A percentile compares a stretch with the other conserved stretches of the same genome.
These are phyloP conservation scores for Dendrobium nobile DNA, from an alignment of 106 monocot genomes.

Conservation along the genomic window DNA sequence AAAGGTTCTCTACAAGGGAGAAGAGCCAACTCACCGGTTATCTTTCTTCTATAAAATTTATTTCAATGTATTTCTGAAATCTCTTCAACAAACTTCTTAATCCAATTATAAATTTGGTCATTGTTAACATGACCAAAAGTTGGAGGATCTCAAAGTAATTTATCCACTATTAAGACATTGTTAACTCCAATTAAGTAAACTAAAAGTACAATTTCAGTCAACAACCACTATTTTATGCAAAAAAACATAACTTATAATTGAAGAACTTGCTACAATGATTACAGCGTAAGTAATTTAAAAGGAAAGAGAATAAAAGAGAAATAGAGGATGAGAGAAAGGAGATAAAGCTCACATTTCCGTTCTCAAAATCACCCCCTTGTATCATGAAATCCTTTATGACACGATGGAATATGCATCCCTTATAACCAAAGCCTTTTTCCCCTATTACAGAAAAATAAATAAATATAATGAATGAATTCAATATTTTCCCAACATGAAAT, in stretches of 20 bases:
- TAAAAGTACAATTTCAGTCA: not conserved
- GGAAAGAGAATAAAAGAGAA: not conserved
- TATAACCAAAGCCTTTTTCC: constrained; percentile 93
- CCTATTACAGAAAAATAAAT: constrained; percentile 25
- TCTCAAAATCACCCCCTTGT: constrained; percentile 95
- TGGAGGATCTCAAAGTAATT: too few relatives aligned
- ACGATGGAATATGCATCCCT: constrained; percentile 88
- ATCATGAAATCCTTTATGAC: constrained; percentile 98
- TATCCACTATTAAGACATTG: too few relatives aligned
- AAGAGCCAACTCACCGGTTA: too few relatives aligned
- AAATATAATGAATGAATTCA: not conserved
- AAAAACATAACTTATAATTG: not conserved
- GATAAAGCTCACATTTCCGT: constrained; percentile 66
- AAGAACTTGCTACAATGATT: not conserved
- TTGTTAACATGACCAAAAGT: too few relatives aligned
- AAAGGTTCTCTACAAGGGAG: too few relatives aligned
- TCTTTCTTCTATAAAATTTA: too few relatives aligned
- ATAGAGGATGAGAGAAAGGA: not conserved
- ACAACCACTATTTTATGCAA: not conserved
- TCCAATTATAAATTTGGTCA: too few relatives aligned
- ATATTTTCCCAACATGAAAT: not conserved
- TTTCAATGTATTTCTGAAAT: too few relatives aligned
- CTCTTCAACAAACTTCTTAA: too few relatives aligned
- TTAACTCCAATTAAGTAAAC: too few relatives aligned
- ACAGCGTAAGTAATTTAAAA: not conserved